Evolutionary conservation across 345 rosid species (phyloP).

Genomic region (Gossypioides kirkii): DNA sequence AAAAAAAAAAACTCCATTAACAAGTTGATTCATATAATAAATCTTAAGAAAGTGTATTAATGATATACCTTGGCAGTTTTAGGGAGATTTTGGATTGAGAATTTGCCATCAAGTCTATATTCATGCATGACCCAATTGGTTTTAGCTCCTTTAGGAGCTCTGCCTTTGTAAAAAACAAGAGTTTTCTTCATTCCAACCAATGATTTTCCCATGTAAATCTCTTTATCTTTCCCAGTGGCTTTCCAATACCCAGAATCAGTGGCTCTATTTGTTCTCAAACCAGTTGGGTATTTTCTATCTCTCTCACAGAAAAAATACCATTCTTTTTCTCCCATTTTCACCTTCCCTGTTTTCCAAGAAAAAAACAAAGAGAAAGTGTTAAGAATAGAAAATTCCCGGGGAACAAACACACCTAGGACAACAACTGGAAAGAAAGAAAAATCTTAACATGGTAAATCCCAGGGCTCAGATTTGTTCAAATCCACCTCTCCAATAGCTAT

Average conservation of each 20-base stretch:
- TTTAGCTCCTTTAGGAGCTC: conserved; percentile 88
- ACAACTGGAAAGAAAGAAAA: background rate
- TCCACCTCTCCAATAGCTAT: conserved; percentile 88
- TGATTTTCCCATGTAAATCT: conserved; percentile 59
- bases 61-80: conserved; percentile 66
- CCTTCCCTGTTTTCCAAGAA: conserved; percentile 49
- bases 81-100: conserved; percentile 63
- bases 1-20: background rate
- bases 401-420: background rate
- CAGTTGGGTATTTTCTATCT: conserved; percentile 65
- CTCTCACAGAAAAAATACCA: conserved; percentile 94
- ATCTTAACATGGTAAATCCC: conserved; percentile 82
- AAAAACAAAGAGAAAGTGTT: background rate
- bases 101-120: conserved; percentile 71
- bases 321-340: conserved; percentile 91
- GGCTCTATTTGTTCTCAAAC: conserved; percentile 82
- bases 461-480: conserved; percentile 92
- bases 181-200: conserved; percentile 97
- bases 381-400: background rate
- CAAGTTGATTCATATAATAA: background rate
- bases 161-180: conserved; percentile 79
- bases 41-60: background rate
- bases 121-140: conserved; percentile 97
- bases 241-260: conserved; percentile 95
- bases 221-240: conserved; percentile 90